phyloP scores from a whole-genome alignment of 768 basidiomycete species.

The Tremella mesenterica region DNA sequence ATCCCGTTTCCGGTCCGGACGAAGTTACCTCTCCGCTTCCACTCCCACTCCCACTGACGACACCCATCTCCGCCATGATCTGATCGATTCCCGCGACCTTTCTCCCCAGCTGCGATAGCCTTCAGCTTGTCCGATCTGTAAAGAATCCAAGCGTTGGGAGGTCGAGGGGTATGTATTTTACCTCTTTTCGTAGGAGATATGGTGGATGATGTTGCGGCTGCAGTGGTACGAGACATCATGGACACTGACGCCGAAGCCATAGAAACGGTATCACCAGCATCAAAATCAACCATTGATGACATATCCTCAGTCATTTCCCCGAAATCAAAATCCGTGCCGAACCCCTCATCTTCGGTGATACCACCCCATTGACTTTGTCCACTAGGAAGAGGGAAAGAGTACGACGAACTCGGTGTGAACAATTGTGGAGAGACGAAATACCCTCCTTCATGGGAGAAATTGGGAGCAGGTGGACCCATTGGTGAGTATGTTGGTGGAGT shows the following conservation, averaged over 20 bases:
- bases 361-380: not conserved
- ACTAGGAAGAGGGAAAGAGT: not conserved
- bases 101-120: constrained; percentile 41
- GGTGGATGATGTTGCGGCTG: not conserved
- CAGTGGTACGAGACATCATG: not conserved
- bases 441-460: no score
- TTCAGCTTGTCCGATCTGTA: constrained; percentile 59
- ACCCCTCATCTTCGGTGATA: not conserved
- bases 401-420: not conserved
- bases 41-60: not conserved
- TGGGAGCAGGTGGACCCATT: not conserved
- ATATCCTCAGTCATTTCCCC: not conserved
- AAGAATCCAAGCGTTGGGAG: constrained; percentile 75
- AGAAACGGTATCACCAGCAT: not conserved
- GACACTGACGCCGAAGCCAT: not conserved
- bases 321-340: not conserved
- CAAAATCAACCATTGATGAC: not conserved
- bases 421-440: no score
- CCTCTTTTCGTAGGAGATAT: not conserved
- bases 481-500: not conserved
- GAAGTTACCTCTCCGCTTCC: not conserved
- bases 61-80: constrained; percentile 16
- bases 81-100: constrained; percentile 25
- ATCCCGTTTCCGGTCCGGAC: constrained; percentile 4
- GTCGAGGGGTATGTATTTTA: constrained; percentile 50